Base-by-base conservation (phyloP, 2,329 filamentous ascomycete species). In the Fusarium xyrophilum region DNA sequence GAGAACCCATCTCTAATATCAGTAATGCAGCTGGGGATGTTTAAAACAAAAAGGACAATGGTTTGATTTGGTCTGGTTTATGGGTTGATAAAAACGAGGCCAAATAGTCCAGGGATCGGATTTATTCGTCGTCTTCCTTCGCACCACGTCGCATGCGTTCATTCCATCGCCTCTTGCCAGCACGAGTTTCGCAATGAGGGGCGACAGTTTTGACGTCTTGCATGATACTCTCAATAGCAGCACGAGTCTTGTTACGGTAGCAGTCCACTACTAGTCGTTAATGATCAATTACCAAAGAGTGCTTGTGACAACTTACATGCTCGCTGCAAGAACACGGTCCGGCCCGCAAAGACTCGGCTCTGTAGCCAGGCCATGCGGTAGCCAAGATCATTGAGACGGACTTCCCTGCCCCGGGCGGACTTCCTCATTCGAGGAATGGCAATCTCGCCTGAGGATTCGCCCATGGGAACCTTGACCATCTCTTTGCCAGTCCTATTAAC, bases 361-460 rank as follows among this genome's bases (percentile, higher is more conserved):
- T 98, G 95, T 56, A 94, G 90, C 95, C 96, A 99, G 50, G 93
- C 94, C 92, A 99, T 96, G 47, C 95, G 89, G 78, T 96, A 97
- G 5, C 93, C 95, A 46, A 98, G 82, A 76, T 98, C 94, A 76
- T 98, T 98, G 65, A 98, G 82, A 50, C 92, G 88, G n/a, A 96
- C 89, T 77, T 98, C 95, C 81, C 93, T 96, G 51, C 85, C 87
- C 51, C 93, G 88, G 70, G 88, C 87, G 44, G 84, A 82, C 75
- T 87, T 89, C 51, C 89, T 89, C 78, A 93, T 89, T 61, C 89
- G 86, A 28, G 94, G 93, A 40, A 96, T 90, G 3, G 89, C 86
- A 38, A 96, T 84, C 75, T 93, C 90, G 23, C 85, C 85, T 64
- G 94, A 83, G n/a, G 91, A 91, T 69, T 95, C 92, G 17, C 74